Conservation (phyloP, 78 protist species). For the Dictyostelium purpureum region DNA sequence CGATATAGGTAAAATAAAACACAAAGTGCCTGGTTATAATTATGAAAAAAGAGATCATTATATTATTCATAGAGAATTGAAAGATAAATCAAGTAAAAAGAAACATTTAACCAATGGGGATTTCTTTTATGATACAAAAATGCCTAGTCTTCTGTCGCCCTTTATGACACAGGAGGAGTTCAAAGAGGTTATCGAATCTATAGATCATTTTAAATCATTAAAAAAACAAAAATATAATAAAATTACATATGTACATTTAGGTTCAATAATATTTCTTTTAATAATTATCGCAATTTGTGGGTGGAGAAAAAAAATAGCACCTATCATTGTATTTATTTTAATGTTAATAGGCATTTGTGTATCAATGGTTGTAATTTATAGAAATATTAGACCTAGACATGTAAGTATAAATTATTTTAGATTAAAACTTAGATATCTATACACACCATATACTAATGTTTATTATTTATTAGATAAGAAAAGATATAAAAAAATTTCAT, state of each 20-base stretch:
- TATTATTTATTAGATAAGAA: background rate
- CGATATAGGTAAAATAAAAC: too few relatives aligned
- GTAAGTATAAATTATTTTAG: background rate
- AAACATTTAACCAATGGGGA: too few relatives aligned
- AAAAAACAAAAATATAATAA: background rate
- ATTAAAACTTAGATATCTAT: too few relatives aligned
- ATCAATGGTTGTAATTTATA: background rate
- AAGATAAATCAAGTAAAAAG: background rate
- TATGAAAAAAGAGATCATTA: background rate
- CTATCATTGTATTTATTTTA: background rate
- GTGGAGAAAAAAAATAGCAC: background rate
- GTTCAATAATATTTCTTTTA: background rate
- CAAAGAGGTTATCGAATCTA: background rate
- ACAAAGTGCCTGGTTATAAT: too few relatives aligned
- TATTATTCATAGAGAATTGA: background rate
- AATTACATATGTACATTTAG: background rate
- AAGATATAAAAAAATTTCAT: background rate
- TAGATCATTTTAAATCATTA: background rate
- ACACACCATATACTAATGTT: background rate
- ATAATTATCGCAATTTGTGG: background rate
- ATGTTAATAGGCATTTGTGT: background rate
- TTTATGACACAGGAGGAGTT: background rate
- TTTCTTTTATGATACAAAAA: background rate
- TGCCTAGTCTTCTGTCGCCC: background rate
- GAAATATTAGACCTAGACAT: background rate